phyloP scores from a whole-genome alignment of 331 rosid species.

The Acacia concinna region DNA sequence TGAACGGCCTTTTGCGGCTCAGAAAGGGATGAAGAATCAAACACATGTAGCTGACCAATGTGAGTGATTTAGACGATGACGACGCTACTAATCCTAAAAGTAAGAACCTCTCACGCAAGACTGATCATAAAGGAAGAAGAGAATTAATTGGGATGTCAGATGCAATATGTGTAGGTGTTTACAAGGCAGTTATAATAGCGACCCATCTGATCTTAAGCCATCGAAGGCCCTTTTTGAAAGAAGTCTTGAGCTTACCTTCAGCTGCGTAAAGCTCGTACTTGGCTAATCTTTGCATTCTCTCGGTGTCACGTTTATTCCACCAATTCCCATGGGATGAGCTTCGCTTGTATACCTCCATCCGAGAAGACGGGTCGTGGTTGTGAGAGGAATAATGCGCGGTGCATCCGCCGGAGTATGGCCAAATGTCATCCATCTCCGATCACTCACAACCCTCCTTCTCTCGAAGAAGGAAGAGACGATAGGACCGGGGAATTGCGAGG shows the following conservation, averaged over 20 bases:
- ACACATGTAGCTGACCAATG: not conserved
- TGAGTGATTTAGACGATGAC: not conserved
- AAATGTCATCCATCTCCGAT: conserved; percentile 27
- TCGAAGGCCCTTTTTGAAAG: conserved; percentile 62
- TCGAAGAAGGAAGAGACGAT: conserved; percentile 5
- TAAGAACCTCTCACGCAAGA: not conserved
- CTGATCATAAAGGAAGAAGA: not conserved
- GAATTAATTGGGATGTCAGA: not conserved
- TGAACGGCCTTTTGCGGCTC: not conserved
- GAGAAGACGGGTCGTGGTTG: not conserved
- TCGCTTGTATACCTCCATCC: not conserved
- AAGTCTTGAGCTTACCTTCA: conserved; percentile 58
- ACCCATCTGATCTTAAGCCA: conserved; percentile 69
- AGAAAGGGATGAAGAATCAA: not conserved
- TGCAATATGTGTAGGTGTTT: not conserved
- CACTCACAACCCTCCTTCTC: not conserved
- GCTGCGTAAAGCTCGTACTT: conserved; percentile 55
- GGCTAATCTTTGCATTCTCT: conserved; percentile 51
- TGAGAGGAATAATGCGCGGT: not conserved
- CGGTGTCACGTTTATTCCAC: conserved; percentile 70
- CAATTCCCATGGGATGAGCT: conserved; percentile 25
- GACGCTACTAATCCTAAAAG: not conserved
- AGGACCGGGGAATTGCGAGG: not conserved
- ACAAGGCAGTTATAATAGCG: conserved; percentile 24
- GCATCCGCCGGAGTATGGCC: not conserved